Base-by-base conservation (phyloP, 495 filamentous ascomycete genomes). In the Aspergillus kassunensis region DNA sequence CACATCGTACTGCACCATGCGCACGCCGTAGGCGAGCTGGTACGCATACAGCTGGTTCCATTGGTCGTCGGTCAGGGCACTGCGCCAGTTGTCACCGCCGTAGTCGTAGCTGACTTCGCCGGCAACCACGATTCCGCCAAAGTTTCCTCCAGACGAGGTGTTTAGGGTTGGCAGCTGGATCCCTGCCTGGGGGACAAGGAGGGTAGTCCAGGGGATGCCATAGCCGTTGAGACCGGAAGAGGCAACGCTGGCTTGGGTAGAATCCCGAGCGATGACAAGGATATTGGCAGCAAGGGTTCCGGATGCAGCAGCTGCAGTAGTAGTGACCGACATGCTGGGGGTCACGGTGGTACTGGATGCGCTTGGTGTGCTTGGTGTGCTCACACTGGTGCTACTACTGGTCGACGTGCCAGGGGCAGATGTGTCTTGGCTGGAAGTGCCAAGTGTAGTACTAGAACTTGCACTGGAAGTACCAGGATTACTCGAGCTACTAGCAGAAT, bases 1-100 rank as follows among this genome's bases (percentile, higher is more conserved):
- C 13, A 75, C 75, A 62, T 82, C 81, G 12, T 82, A 68, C 43
- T 81, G 77, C 24, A 85, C 80, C 78, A 85, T 80, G 18, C 81
- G 73, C 3, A 83, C 74, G n/a, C 77, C 73, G 50, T 79, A 85
- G 21, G 60, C 64, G 4, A 73, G 71, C 65, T 84, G 81, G 53
- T 85, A 85, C 23, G 72, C 68, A 56, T 78, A 83, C 1, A 85
- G 57, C 50, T 69, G 59, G 30, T 75, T 67, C 81, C 79, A 82
- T 64, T 84, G 81, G 29, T 72, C 74, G 6, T 69, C 61, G 2
- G 80, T 83, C 57, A 85, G 44, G 16, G 78, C 81, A 58, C 77
- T 82, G 45, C 65, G 65, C 65, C 64, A 83, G 12, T 72, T 68
- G 6, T 34, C 45, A 10, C 56, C 59, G 20, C 66, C 62, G 55